These are phyloP conservation scores for Cyclotella baltica DNA, from an alignment of 108 stramenopile genomes.

Conservation along the genomic window DNA sequence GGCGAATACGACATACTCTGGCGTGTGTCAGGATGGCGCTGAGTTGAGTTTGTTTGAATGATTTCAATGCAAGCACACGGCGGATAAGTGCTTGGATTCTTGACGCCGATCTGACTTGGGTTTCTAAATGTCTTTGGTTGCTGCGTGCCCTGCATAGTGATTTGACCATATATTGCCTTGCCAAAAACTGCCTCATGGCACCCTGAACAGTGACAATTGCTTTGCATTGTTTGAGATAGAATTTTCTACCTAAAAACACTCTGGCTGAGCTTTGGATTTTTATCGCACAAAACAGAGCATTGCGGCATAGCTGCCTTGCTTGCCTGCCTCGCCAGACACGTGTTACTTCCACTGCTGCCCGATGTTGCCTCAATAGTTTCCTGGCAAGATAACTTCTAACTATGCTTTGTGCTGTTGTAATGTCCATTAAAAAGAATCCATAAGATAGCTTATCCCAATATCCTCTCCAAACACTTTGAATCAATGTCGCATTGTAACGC, in stretches of 20 bases:
- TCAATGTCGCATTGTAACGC: slow-evolving; percentile 18
- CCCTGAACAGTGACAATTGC: not conserved
- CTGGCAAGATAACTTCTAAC: slow-evolving; percentile 46
- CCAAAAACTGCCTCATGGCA: not conserved
- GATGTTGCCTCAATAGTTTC: not conserved
- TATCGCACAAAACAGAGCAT: not conserved
- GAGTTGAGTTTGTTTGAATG: not conserved
- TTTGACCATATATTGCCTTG: not conserved
- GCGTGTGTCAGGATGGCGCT: not conserved
- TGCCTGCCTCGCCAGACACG: not conserved
- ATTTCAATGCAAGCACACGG: not conserved
- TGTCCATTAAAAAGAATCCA: slow-evolving; percentile 47
- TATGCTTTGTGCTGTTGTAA: slow-evolving; percentile 50
- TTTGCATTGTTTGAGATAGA: not conserved
- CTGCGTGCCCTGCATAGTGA: not conserved
- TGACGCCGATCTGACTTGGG: not conserved
- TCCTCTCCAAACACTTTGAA: slow-evolving; percentile 50
- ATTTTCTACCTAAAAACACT: not conserved
- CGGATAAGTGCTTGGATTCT: slow-evolving; percentile 39
- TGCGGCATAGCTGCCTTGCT: not conserved
- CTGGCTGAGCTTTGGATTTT: not conserved
- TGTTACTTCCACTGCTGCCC: slow-evolving; percentile 6
- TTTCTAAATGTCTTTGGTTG: not conserved
- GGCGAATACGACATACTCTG: not conserved
- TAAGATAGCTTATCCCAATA: slow-evolving; percentile 28